Evolutionary conservation across 1,139 yeast genomes (phyloP), one percentile per base, ranked within the genome.

Genomic region (Yamadazyma kanchanaburiensis): DNA sequence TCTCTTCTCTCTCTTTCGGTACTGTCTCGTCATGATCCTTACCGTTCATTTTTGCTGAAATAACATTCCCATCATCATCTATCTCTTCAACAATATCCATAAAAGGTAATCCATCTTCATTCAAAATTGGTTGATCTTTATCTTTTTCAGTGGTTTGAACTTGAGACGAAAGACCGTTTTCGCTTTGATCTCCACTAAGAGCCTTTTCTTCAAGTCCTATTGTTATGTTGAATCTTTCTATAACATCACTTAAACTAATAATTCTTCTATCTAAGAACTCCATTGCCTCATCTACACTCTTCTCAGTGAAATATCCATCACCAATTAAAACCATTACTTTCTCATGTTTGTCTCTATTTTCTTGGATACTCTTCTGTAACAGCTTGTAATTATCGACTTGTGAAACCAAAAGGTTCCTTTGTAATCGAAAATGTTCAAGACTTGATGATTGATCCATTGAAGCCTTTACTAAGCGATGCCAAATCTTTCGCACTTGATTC

Each of bases 51-150:
- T 35, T 34, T 2, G 32, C 38, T 5, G 24, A 20, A 0, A 82
- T 49, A 1, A 88, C 68, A 39, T 83, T 77, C 0, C 79, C 96
- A 6, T 83, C 79, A 1, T 84, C 95, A 52, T 88, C 96, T 24
- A 89, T 56, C 33, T 83, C 88, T 49, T 89, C 96, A 30, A 80
- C 70, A 14, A 88, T 88, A 35, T 88, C 96, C 80, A 88, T 78
- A 30, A 56, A 50, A 10, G 86, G 87, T 4, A 79, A 51, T 0
- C 68, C 76, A 13, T 65, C 76, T 30, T 64, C 70, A 19, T 61
- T 53, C 43, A 48, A 8, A n/a, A n/a, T n/a, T n/a, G n/a, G n/a
- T n/a, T n/a, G n/a, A n/a, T n/a, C n/a, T n/a, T n/a, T n/a, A n/a
- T n/a, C n/a, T n/a, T n/a, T n/a, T n/a, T n/a, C n/a, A n/a, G n/a